A percentile compares a stretch with the other conserved stretches of the same genome.
These are phyloP conservation scores for Asterochloris erici DNA, from an alignment of 139 green algal species.

Conservation along the genomic window DNA sequence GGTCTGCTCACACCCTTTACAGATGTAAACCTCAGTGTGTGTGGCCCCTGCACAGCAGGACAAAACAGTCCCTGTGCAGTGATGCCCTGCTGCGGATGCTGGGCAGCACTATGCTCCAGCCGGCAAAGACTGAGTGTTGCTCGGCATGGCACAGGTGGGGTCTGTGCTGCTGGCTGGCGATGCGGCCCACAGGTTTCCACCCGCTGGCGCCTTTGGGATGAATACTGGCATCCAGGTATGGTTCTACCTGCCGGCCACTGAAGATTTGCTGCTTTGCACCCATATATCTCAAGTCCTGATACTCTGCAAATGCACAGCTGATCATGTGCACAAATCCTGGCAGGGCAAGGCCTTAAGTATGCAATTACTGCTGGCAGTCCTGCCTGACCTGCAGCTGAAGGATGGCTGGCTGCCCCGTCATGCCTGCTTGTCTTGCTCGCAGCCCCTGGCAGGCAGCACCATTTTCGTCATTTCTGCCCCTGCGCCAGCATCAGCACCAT, in stretches of 20 bases:
- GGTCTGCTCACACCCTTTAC: too few relatives aligned
- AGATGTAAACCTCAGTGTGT: too few relatives aligned
- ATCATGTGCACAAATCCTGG: background rate
- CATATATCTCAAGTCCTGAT: too few relatives aligned
- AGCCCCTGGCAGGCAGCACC: background rate
- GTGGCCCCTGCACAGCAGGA: too few relatives aligned
- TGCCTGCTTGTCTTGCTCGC: too few relatives aligned
- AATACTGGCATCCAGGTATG: slow-evolving; percentile 87
- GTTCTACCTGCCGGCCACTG: background rate
- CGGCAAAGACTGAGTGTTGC: background rate
- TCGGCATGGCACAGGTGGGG: slow-evolving; percentile 12
- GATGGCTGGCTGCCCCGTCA: background rate
- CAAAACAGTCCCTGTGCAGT: too few relatives aligned
- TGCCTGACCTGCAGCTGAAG: background rate
- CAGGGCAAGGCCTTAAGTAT: background rate
- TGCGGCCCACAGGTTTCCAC: slow-evolving; percentile 86
- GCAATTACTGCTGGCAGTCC: background rate
- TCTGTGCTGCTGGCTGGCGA: slow-evolving; percentile 84
- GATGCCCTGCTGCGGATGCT: too few relatives aligned
- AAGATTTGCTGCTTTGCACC: background rate
- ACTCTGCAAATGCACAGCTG: background rate
- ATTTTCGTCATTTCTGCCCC: too few relatives aligned
- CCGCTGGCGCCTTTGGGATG: slow-evolving; percentile 95
- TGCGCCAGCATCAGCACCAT: background rate
- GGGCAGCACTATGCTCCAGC: too few relatives aligned